These are phyloP conservation scores for Tagetes patula DNA, from an alignment of 129 eudicot genomes.

Conservation along the genomic window DNA sequence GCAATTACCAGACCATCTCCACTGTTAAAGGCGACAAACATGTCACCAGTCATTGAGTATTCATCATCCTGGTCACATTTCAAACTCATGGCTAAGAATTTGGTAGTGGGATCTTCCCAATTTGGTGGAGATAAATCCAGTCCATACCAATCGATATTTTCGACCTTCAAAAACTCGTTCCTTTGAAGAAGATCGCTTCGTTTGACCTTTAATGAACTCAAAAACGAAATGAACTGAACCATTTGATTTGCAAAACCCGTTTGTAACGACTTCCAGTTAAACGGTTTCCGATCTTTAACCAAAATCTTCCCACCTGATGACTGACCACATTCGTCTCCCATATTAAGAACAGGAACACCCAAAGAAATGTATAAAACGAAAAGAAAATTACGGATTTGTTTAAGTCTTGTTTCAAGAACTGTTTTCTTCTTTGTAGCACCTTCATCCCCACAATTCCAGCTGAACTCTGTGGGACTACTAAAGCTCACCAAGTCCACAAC, in stretches of 20 bases:
- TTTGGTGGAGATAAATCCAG: slow-evolving; percentile 54
- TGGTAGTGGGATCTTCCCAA: slow-evolving; percentile 80
- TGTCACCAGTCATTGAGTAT: slow-evolving; percentile 34
- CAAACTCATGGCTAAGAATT: slow-evolving; percentile 65
- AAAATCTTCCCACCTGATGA: slow-evolving; percentile 55
- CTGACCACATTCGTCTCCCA: slow-evolving; percentile 98
- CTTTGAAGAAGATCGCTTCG: slow-evolving; percentile 79
- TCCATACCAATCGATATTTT: slow-evolving; percentile 72
- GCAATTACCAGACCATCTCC: slow-evolving; percentile 46
- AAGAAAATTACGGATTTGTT: slow-evolving; percentile 80
- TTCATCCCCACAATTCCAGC: slow-evolving; percentile 99
- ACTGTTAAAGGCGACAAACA: slow-evolving; percentile 70
- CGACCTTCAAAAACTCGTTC: slow-evolving; percentile 55
- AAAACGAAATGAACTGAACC: slow-evolving; percentile 60
- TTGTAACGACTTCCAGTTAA: slow-evolving; percentile 67
- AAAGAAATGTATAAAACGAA: slow-evolving; percentile 71
- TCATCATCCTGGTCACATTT: slow-evolving; percentile 40
- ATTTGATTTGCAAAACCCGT: slow-evolving; percentile 68
- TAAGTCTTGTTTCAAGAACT: slow-evolving; percentile 77
- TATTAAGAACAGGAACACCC: slow-evolving; percentile 88
- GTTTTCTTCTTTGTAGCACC: slow-evolving; percentile 67
- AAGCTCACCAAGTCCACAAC: slow-evolving; percentile 95
- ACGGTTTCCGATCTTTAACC: slow-evolving; percentile 53
- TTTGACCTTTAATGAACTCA: slow-evolving; percentile 58
- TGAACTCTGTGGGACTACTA: slow-evolving; percentile 55